Evolutionary conservation across 306 rosid species (phyloP).

Genomic region (Castanea sativa): DNA sequence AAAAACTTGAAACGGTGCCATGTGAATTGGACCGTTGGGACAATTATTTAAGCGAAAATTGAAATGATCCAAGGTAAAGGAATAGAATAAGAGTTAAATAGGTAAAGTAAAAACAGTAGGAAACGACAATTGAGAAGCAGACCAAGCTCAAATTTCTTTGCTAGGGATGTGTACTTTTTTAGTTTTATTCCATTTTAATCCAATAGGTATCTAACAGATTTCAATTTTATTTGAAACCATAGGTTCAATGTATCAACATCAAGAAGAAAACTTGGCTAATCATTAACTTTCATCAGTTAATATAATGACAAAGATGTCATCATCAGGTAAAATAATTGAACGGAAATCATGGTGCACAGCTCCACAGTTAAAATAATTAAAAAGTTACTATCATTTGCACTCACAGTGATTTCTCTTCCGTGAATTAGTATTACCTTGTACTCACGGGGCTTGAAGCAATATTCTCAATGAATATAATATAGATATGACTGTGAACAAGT

Average conservation of each 20-base stretch:
- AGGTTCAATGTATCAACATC: slow-evolving; percentile 13
- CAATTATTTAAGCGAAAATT: slow-evolving; percentile 19
- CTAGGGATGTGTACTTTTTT: slow-evolving; percentile 18
- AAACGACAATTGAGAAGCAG: slow-evolving; percentile 34
- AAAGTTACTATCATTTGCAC: not conserved
- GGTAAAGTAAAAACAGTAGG: slow-evolving; percentile 14
- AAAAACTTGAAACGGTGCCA: slow-evolving; percentile 36
- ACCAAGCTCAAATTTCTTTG: slow-evolving; percentile 30
- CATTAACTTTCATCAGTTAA: not conserved
- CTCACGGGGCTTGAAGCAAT: no score
- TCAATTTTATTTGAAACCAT: not conserved
- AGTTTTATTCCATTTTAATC: not conserved
- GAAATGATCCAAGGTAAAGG: slow-evolving; percentile 38
- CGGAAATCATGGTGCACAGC: not conserved
- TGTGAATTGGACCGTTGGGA: slow-evolving; percentile 75
- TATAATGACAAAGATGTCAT: not conserved
- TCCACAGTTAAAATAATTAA: not conserved
- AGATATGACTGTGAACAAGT: no score
- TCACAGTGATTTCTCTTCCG: not conserved
- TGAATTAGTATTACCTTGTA: no score
- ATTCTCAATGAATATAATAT: no score
- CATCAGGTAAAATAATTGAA: not conserved
- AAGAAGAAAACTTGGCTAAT: not conserved
- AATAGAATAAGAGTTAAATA: slow-evolving; percentile 36
- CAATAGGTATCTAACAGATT: not conserved